Evolutionary conservation across 2,329 filamentous ascomycete species (phyloP), one percentile per base, ranked within the genome.

Genomic region (Colletotrichum sp.): DNA sequence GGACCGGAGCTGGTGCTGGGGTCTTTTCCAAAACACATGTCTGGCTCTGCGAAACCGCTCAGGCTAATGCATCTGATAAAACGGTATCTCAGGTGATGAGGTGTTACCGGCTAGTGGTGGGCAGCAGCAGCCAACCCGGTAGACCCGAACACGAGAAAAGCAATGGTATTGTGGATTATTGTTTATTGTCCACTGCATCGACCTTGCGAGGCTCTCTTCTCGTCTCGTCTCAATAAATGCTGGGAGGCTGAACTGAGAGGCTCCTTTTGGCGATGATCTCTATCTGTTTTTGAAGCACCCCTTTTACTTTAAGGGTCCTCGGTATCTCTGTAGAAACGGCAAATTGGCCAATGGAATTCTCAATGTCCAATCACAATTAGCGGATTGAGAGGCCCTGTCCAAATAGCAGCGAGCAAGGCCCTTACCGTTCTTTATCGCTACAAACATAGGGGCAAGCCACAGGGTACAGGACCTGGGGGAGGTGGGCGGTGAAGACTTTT

Each of bases 401-500:
- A 64, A 44, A 28, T 16, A 32, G 28, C 62, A 44, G 24, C 62
- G 13, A n/a, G 16, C n/a, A 18, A 39, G 36, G 39, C 36, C 32
- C 39, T 70, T 49, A 44, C 59, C 52, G 16, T 32, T 21, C 44
- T 52, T 52, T 52, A 52, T 52, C 44, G 44, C 44, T 52, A 52
- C 44, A 52, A 52, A 52, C 44, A 52, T 52, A 52, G 44, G 44
- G 44, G n/a, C 18, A 10, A 70, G 24, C 26, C 39, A n/a, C 34
- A 26, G 62, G 62, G 59, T 36, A 21, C n/a, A 34, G 59, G 30
- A 63, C 59, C 30, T 64, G 34, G 34, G 57, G 26, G 55, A 70
- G 18, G 28, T 71, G 74, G 74, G 74, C 74, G 70, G 74, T 76
- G 74, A 76, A 73, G 74, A 76, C 74, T 74, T 76, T 76, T 74